A percentile compares a stretch with the other conserved stretches of the same genome.
Evolutionary conservation across 257 asterid species (phyloP).

Genomic region (Verbascum thapsus): DNA sequence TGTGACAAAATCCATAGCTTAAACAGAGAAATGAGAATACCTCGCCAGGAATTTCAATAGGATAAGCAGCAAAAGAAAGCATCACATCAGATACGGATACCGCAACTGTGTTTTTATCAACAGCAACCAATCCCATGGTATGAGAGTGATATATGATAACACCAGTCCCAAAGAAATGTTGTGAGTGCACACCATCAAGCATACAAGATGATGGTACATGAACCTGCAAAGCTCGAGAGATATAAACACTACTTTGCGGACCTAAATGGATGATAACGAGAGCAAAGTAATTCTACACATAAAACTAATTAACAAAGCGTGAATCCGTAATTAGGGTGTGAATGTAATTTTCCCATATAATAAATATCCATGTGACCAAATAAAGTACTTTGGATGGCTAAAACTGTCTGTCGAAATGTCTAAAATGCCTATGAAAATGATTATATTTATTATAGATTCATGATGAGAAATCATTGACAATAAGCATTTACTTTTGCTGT

Average conservation of each 20-base stretch:
- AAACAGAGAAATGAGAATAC: constrained; percentile 45
- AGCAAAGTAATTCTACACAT: no score
- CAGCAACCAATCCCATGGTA: constrained; percentile 90
- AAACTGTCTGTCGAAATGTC: no score
- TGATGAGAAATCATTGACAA: no score
- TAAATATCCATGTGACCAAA: no score
- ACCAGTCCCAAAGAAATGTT: constrained; percentile 97
- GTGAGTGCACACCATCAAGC: constrained; percentile 99
- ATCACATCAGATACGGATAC: constrained; percentile 93
- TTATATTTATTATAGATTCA: no score
- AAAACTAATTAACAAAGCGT: no score
- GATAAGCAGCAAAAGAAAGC: constrained; percentile 99
- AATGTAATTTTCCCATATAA: no score
- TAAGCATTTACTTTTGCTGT: no score
- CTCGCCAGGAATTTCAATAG: constrained; percentile 98
- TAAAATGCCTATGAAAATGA: no score
- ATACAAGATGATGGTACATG: constrained; percentile 98
- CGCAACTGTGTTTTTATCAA: constrained; percentile 97
- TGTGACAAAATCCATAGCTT: constrained; percentile 21
- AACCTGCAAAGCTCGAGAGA: constrained; percentile 62
- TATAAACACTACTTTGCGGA: constrained; percentile 12
- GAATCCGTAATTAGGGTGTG: no score
- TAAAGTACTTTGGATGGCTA: no score
- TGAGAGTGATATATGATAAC: constrained; percentile 84
- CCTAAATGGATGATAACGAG: constrained; percentile 25